phyloP scores from a whole-genome alignment of 129 eudicot genomes.

The Daucus carota region DH1_v3.0 NC_030387.2:12523501-12524000 shows the following conservation, averaged over 20 bases:
- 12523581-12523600: slow-evolving; percentile 33
- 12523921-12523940: neutral
- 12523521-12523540: slow-evolving; percentile 10
- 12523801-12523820: slow-evolving; percentile 82
- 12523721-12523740: slow-evolving; percentile 55
- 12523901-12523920: too few species aligned
- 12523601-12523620: neutral
- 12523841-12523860: slow-evolving; percentile 27
- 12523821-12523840: slow-evolving; percentile 59
- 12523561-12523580: slow-evolving; percentile 30
- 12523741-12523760: slow-evolving; percentile 59
- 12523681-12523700: neutral
- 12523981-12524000: neutral
- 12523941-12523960: neutral
- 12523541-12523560: slow-evolving; percentile 10
- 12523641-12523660: too few species aligned
- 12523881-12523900: neutral
- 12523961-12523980: neutral
- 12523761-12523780: slow-evolving; percentile 31
- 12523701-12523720: slow-evolving; percentile 58
- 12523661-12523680: too few species aligned
- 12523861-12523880: neutral
- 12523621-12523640: neutral
- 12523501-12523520: neutral
- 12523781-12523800: slow-evolving; percentile 55